Evolutionary conservation across 202 grass and related monocot species (phyloP).

Genomic region (Cymbopogon flexuosus): DNA sequence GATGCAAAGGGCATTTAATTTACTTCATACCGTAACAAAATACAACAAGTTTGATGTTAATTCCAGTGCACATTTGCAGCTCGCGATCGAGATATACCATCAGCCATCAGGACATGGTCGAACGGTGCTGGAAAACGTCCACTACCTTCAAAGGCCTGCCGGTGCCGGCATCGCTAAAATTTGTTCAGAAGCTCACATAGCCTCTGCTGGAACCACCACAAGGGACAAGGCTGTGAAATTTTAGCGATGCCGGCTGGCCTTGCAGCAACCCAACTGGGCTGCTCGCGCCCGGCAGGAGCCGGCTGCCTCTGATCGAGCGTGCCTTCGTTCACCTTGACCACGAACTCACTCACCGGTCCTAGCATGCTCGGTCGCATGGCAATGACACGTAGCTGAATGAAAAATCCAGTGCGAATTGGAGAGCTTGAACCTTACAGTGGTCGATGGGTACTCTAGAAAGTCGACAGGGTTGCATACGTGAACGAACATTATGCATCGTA

Average conservation of each 20-base stretch:
- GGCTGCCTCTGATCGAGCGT: too few species aligned
- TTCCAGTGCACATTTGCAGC: neutral
- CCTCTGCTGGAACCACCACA: too few species aligned
- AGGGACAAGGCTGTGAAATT: too few species aligned
- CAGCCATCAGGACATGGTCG: neutral
- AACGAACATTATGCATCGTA: neutral
- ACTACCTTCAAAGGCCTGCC: too few species aligned
- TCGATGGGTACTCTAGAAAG: neutral
- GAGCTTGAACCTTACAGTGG: neutral
- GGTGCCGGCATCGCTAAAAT: too few species aligned
- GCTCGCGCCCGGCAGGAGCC: too few species aligned
- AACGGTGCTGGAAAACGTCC: too few species aligned
- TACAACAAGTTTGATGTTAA: neutral
- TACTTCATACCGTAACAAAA: neutral
- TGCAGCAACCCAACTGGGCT: too few species aligned
- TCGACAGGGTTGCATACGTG: neutral
- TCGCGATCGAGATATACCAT: neutral
- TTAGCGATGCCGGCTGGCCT: too few species aligned
- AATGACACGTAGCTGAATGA: conserved; percentile 33
- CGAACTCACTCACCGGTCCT: conserved; percentile 24
- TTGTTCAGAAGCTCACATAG: too few species aligned
- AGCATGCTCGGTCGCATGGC: conserved; percentile 51
- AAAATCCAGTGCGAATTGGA: neutral
- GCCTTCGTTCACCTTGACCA: neutral
- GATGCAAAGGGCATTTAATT: neutral